Evolutionary conservation across 1,284 basidiomycete genomes (phyloP), one percentile per base, ranked within the genome.

Genomic region (Ganoderma sp.): DNA sequence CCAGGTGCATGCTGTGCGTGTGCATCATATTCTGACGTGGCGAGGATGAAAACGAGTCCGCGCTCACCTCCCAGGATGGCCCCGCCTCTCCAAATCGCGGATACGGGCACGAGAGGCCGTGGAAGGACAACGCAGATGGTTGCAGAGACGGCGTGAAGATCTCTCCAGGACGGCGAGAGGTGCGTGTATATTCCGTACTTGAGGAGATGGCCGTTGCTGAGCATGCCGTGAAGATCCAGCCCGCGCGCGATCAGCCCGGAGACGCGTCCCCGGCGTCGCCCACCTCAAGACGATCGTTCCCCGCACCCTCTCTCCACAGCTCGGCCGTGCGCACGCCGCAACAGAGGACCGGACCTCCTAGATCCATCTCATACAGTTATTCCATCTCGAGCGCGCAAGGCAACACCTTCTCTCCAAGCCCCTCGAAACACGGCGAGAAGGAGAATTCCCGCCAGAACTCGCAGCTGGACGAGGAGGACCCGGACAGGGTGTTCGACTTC

Each of bases 291-390:
- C 52, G 61, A 3, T 67, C 69, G 14, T 69, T 69, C 28, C 61
- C 61, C 8, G 56, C 56, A 4, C 52, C 50, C 32, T 68, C 65
- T 32, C 19, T 57, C 17, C 66, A 28, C 72, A 62, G 19, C 68
- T 68, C 52, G 54, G 66, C 43, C 56, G 69, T 25, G 64, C 72
- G n/a, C 70, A 90, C 90, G 0, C 91, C 91, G 14, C 87, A 89
- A 5, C 81, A 82, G 61, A 84, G 91, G 60, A 92, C 90, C 6
- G 91, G 91, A 22, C 90, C 91, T 54, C 91, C 91, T 10, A 84
- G 91, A 48, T 91, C 91, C 0, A 81, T 93, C 43, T 90, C 90
- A 2, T 90, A 87, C 76, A 84, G 83, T 28, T 87, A 88, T 73
- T 84, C 86, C n/a, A 77, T 86, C 22, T 80, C 75, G 28, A 72